Evolutionary conservation across 305 asterid genomes (phyloP).

Genomic region (Fraxinus baroniana): DNA sequence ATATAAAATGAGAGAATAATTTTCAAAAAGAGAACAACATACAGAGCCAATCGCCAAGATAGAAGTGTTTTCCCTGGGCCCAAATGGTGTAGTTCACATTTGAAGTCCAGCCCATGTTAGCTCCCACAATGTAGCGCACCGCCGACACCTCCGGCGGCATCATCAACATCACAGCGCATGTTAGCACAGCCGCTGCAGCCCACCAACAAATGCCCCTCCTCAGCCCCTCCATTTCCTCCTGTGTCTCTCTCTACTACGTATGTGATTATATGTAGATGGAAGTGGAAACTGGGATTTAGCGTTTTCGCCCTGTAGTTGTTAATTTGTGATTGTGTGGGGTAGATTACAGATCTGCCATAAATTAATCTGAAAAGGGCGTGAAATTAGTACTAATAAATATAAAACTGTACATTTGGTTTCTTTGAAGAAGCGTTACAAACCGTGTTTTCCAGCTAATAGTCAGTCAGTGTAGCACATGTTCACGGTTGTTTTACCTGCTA

Average conservation of each 20-base stretch:
- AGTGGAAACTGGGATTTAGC: background rate
- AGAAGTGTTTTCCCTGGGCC: conserved; percentile 55
- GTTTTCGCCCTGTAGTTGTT: background rate
- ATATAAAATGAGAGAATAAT: too few relatives aligned
- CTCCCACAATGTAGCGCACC: conserved; percentile 55
- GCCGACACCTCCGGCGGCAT: conserved; percentile 62
- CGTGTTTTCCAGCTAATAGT: background rate
- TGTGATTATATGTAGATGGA: background rate
- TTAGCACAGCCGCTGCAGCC: conserved; percentile 38
- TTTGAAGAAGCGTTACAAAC: background rate
- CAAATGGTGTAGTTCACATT: conserved; percentile 65
- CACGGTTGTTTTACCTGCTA: background rate
- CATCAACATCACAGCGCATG: conserved; percentile 42
- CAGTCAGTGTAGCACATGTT: background rate
- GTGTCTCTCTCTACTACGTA: background rate
- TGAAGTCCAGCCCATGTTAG: conserved; percentile 48
- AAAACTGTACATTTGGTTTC: background rate
- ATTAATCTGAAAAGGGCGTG: background rate
- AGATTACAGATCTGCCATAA: background rate
- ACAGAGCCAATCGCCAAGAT: conserved; percentile 82
- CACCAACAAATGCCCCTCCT: conserved; percentile 26
- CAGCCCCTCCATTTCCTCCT: conserved; percentile 25
- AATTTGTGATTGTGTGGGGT: background rate
- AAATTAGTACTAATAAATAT: too few relatives aligned
- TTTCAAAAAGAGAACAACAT: conserved; percentile 27